These are phyloP conservation scores for Termitomyces sp. DNA, from an alignment of 768 basidiomycete genomes.

Conservation along the genomic window DNA sequence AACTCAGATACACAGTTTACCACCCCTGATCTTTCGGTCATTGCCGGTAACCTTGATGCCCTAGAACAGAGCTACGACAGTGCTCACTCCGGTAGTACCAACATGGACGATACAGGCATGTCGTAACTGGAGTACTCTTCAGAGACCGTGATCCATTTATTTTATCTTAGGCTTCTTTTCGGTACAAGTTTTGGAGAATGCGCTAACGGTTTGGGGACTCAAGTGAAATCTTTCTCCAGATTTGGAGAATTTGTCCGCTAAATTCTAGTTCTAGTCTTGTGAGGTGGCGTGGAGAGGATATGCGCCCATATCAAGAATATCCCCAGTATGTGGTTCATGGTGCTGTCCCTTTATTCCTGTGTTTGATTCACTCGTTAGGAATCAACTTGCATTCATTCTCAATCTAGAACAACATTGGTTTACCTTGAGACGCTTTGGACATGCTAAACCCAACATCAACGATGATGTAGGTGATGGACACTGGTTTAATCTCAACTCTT, in stretches of 20 bases:
- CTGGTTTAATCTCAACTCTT: conserved; percentile 75
- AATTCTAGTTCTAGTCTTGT: conserved; percentile 47
- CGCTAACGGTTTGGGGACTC: conserved; percentile 79
- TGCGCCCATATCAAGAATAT: conserved; percentile 66
- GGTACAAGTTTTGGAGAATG: conserved; percentile 81
- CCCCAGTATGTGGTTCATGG: conserved; percentile 56
- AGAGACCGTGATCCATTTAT: not conserved
- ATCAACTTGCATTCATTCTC: conserved; percentile 82
- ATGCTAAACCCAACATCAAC: conserved; percentile 31
- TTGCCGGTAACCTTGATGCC: conserved; percentile 62
- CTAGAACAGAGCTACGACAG: conserved; percentile 59
- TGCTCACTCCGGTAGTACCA: conserved; percentile 49
- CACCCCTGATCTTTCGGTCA: conserved; percentile 70
- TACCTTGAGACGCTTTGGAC: conserved; percentile 76
- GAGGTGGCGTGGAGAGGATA: conserved; percentile 79
- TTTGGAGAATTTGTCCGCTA: conserved; percentile 5
- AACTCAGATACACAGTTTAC: conserved; percentile 49
- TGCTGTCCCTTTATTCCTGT: not conserved
- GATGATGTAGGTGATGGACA: conserved; percentile 24
- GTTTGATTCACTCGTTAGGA: conserved; percentile 31
- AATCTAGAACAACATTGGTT: conserved; percentile 90
- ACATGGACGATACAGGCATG: conserved; percentile 89
- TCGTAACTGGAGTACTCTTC: not conserved
- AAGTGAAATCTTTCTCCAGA: conserved; percentile 39
- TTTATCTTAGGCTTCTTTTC: conserved; percentile 75